phyloP scores from a whole-genome alignment of 805 yeast species.

The Candida wancherniae region DNA sequence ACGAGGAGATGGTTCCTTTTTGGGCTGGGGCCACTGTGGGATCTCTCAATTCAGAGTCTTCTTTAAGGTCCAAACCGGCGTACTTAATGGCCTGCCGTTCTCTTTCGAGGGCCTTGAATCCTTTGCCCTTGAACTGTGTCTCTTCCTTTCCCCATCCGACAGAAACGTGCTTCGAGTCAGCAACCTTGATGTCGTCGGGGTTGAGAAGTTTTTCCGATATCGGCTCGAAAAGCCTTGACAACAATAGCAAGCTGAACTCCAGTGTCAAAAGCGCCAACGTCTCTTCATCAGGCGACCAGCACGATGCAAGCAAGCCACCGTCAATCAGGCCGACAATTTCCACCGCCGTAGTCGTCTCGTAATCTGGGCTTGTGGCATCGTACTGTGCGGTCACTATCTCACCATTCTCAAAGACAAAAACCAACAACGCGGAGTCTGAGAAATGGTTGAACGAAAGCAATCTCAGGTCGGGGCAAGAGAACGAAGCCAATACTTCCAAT shows the following conservation, averaged over 20 bases:
- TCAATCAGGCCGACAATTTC: constrained; percentile 86
- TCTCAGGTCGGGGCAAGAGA: constrained; percentile 40
- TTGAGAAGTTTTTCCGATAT: constrained; percentile 58
- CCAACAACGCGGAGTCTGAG: constrained; percentile 59
- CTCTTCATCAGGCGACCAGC: constrained; percentile 93
- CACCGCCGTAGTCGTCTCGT: constrained; percentile 42
- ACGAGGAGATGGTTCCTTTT: constrained; percentile 53
- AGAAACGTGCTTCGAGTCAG: constrained; percentile 75
- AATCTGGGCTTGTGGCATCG: constrained; percentile 48
- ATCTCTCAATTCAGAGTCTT: constrained; percentile 58
- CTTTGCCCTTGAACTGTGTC: constrained; percentile 94
- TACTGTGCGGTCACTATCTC: constrained; percentile 68
- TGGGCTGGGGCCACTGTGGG: constrained; percentile 83
- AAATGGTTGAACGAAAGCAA: constrained; percentile 62
- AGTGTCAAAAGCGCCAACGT: constrained; percentile 64
- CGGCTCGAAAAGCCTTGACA: constrained; percentile 77
- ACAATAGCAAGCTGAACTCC: constrained; percentile 55
- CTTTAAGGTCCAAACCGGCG: constrained; percentile 65
- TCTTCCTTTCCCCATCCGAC: constrained; percentile 99
- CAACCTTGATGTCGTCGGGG: constrained; percentile 54
- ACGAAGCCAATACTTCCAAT: constrained; percentile 54
- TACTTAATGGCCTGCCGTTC: constrained; percentile 48
- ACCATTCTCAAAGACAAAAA: constrained; percentile 68
- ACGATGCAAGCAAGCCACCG: constrained; percentile 63
- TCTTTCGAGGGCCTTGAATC: constrained; percentile 76